A percentile compares a stretch with the other conserved stretches of the same genome.
Evolutionary conservation across 352 stramenopile species (phyloP).

Genomic region (Phytophthora cryptogea): DNA sequence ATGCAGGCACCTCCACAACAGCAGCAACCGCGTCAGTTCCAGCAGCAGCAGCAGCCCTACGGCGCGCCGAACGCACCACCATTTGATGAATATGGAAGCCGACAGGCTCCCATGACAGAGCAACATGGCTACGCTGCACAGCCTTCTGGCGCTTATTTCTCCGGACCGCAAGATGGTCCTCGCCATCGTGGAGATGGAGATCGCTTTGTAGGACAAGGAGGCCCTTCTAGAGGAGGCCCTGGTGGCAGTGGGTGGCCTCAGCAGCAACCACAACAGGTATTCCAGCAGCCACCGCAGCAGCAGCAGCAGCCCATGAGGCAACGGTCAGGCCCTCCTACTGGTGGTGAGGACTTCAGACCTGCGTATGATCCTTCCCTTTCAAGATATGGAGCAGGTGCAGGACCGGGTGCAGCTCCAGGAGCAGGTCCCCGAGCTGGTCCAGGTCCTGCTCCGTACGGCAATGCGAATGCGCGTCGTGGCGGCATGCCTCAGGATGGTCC

Average conservation of each 20-base stretch:
- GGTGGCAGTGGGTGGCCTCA: constrained; percentile 20
- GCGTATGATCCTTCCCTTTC: constrained; percentile 39
- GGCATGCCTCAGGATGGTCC: constrained; percentile 24
- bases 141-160: constrained; percentile 31
- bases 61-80: constrained; percentile 26
- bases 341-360: constrained; percentile 28
- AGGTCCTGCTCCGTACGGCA: constrained; percentile 16
- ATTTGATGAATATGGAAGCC: constrained; percentile 35
- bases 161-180: constrained; percentile 29
- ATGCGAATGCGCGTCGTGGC: constrained; percentile 21
- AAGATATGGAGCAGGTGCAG: constrained; percentile 38
- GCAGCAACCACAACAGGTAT: constrained; percentile 34
- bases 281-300: constrained; percentile 29
- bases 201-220: constrained; percentile 46
- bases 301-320: constrained; percentile 29
- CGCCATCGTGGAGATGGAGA: constrained; percentile 28
- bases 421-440: constrained; percentile 13
- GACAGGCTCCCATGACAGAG: constrained; percentile 29
- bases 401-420: constrained; percentile 15
- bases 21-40: constrained; percentile 33
- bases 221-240: constrained; percentile 35
- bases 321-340: constrained; percentile 26
- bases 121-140: constrained; percentile 29
- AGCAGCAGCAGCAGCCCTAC: constrained; percentile 37
- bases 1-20: constrained; percentile 28